These are phyloP conservation scores for Penicillium chermesinum DNA, from an alignment of 495 filamentous ascomycete genomes.

Conservation along the genomic window DNA sequence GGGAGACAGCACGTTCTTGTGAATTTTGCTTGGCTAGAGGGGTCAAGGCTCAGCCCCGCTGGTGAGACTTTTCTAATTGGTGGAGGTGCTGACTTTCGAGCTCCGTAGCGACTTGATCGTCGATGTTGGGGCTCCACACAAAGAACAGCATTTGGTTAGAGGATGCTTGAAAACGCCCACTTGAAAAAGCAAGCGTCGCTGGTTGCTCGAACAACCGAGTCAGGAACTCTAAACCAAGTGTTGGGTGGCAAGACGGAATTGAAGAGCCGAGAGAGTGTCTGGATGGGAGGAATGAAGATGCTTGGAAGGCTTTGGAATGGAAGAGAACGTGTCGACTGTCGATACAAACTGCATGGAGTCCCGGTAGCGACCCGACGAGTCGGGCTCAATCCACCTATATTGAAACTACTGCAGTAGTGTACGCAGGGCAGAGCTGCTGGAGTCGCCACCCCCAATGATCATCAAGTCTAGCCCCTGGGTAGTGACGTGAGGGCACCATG, in stretches of 20 bases:
- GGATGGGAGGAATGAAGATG: not conserved
- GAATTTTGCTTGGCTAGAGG: constrained; percentile 1
- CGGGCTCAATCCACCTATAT: not conserved
- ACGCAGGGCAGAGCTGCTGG: not conserved
- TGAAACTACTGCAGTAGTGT: too few species aligned
- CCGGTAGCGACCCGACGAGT: not conserved
- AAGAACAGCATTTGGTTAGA: not conserved
- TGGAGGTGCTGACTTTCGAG: not conserved
- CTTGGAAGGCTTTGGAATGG: not conserved
- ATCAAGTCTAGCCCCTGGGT: not conserved
- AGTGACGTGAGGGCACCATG: not conserved
- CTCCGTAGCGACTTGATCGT: constrained; percentile 2
- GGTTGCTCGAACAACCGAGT: constrained; percentile 10
- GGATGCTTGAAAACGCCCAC: constrained; percentile 1
- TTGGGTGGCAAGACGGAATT: not conserved
- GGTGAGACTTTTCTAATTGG: constrained; percentile 1
- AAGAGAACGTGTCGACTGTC: not conserved
- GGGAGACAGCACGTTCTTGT: constrained; percentile 2
- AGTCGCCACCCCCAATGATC: constrained; percentile 1
- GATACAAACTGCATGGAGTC: not conserved
- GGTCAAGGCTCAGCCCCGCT: constrained; percentile 1
- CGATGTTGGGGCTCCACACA: constrained; percentile 5
- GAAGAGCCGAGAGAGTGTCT: not conserved
- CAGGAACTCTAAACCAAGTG: not conserved
- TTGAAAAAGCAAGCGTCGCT: not conserved